Evolutionary conservation across 2,329 filamentous ascomycete genomes (phyloP), one percentile per base, ranked within the genome.

Genomic region (Purpureocillium lavendulum): DNA sequence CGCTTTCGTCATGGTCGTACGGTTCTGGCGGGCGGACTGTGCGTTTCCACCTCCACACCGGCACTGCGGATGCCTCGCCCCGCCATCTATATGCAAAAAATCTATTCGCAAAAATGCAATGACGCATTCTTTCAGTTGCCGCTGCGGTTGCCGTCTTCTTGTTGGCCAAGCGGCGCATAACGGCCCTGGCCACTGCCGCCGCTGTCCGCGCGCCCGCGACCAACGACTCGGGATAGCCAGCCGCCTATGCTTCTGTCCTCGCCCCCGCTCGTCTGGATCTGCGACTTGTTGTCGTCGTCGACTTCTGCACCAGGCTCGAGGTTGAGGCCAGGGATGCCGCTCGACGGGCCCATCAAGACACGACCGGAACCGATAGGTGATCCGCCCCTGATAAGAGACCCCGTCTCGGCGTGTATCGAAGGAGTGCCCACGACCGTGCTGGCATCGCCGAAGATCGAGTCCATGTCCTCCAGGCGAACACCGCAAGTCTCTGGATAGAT

Each of bases 401-500:
- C 87, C 8, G 82, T 80, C 63, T 96, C 88, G 11, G 63, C 64
- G 42, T 80, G 74, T 2, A 87, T 71, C 33, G 80, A 78, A 2
- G 90, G 89, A 0, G 90, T 95, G 31, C 70, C 73, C 36, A 86
- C 82, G 10, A 82, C 77, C 3, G 87, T 89, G 18, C 86, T 92
- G 29, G 89, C 86, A 60, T 98, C 92, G 48, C 92, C 92, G 55
- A 98, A 98, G 13, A 98, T 67, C 3, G 80, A 75, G 58, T 94
- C 87, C 92, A 98, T 98, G 51, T 98, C 92, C 64, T 98, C 92
- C 37, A 98, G 73, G 41, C 89, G 83, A 42, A 98, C 82, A 53
- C 94, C 94, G 50, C 89, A 92, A 0, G 92, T 98, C 64, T 98
- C 92, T 24, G 92, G 92, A 60, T 97, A 98, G 50, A 95, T 77